Base-by-base conservation (phyloP, 257 asterid species). In the Solanum chmielewskii region DNA sequence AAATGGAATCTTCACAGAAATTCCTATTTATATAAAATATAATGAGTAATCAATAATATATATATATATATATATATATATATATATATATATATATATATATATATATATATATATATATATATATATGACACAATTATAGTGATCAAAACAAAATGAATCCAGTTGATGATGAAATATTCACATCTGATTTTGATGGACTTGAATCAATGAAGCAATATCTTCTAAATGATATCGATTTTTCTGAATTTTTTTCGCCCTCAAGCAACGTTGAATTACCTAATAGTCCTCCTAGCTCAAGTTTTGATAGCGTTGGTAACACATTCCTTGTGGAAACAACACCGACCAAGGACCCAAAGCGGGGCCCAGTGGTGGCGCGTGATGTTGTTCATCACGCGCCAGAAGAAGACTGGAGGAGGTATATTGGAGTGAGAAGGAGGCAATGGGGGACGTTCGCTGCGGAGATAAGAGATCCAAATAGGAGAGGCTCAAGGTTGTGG, bases 401-500 rank as follows among this genome's bases (percentile, higher is more conserved):
- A 1, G 23, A 13, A 68, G 60, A 15, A 5, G 87, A 86, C 4
- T 89, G 91, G 92, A 84, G 11, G 87, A 56, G 90, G 71, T 91
- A 89, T 39, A 85, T 89, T 5, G 93, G 93, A 0, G 92, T 90
- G 11, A 88, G 91, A 83, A 84, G 90, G 62, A 69, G 93, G 88
- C 91, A 92, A n/a, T 90, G 91, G 92, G 92, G 91, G 25, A 91
- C 73, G 73, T 91, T 90, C 21, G 85, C 90, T 0, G 92, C 92
- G 10, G 93, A 91, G 66, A 90, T 90, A 70, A 91, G 90, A 83
- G 52, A 87, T 35, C 92, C 92, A 0, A 37, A 59, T 14, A 86
- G 69, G 86, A 88, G 84, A 82, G 91, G 91, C 7, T 11, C 77
- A 1, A 90, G 90, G 69, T 41, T 90, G 4, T 91, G 93, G 93